These are phyloP conservation scores for Monsonia emarginata DNA, from an alignment of 441 rosid genomes.

Conservation along the genomic window DNA sequence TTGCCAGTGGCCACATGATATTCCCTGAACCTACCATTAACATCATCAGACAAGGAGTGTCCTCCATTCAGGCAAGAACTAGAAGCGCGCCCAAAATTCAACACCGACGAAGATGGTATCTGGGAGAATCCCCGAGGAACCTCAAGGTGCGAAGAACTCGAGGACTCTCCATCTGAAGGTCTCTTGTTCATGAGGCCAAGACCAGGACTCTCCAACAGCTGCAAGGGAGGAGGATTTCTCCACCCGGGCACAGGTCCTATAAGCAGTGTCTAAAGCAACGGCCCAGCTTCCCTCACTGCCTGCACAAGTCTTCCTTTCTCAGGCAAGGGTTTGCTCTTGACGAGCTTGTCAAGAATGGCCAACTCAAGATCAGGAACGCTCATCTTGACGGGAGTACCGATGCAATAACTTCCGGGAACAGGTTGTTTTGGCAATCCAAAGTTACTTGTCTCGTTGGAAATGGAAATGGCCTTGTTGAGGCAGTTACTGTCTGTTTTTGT, in stretches of 20 bases:
- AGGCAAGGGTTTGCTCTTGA: conserved; percentile 44
- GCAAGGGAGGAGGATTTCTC: conserved; percentile 77
- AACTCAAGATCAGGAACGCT: conserved; percentile 1
- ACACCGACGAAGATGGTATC: conserved; percentile 40
- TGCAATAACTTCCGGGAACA: conserved; percentile 17
- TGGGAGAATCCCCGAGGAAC: conserved; percentile 28
- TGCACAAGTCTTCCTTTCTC: conserved; percentile 59
- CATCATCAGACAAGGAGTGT: too few relatives aligned
- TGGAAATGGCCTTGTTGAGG: too few relatives aligned
- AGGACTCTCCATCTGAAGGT: background rate
- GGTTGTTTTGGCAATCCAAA: too few relatives aligned
- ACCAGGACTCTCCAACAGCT: conserved; percentile 41
- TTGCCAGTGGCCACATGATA: too few relatives aligned
- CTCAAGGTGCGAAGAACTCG: conserved; percentile 1
- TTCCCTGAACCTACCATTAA: too few relatives aligned
- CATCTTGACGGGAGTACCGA: conserved; percentile 19
- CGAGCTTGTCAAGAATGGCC: conserved; percentile 23
- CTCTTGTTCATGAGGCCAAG: conserved; percentile 20
- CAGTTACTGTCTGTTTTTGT: conserved; percentile 16
- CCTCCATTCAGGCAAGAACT: background rate
- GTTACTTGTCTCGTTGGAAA: too few relatives aligned
- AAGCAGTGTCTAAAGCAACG: conserved; percentile 63
- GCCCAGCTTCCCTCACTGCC: conserved; percentile 60
- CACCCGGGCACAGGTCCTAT: conserved; percentile 74
- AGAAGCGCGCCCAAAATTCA: conserved; percentile 24